Evolutionary conservation across 371 early-diverging fungal species (phyloP).

Genomic region (Mucor circinelloides): DNA sequence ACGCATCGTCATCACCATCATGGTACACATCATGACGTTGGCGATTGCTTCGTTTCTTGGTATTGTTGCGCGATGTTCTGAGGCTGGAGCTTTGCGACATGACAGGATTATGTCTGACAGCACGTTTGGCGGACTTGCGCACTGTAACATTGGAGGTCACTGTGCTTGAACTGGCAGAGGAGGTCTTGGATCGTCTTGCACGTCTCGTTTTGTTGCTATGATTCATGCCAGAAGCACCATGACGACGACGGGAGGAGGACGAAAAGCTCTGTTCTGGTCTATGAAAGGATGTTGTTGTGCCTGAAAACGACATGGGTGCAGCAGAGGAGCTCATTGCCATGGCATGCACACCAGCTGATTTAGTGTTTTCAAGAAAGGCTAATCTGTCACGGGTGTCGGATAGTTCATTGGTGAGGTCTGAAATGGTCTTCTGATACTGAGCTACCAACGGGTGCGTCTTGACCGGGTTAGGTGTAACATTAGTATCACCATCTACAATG

Average conservation of each 20-base stretch:
- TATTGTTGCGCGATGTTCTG: conserved; percentile 1
- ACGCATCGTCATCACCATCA: conserved; percentile 17
- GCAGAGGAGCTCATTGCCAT: conserved; percentile 20
- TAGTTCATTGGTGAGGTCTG: conserved; percentile 56
- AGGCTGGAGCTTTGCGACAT: conserved; percentile 24
- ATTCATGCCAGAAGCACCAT: not conserved
- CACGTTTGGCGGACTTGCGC: conserved; percentile 3
- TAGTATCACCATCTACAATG: conserved; percentile 1
- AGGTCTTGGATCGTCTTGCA: conserved; percentile 15
- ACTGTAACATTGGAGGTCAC: conserved; percentile 21
- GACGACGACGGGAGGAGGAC: conserved; percentile 8
- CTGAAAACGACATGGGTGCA: conserved; percentile 33
- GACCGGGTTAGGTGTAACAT: conserved; percentile 9
- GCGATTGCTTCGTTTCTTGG: not conserved
- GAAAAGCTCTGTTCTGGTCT: conserved; percentile 13
- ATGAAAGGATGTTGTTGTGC: conserved; percentile 14
- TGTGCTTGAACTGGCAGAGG: conserved; percentile 32
- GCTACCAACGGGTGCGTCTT: conserved; percentile 58
- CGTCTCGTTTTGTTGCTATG: conserved; percentile 14
- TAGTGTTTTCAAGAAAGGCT: conserved; percentile 33
- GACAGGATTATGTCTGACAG: conserved; percentile 16
- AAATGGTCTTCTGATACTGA: conserved; percentile 61
- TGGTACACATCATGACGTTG: not conserved
- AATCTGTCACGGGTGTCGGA: conserved; percentile 47
- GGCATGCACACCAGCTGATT: conserved; percentile 29